Evolutionary conservation across 768 basidiomycete species (phyloP).

Genomic region (Lactifluus rugatus): DNA sequence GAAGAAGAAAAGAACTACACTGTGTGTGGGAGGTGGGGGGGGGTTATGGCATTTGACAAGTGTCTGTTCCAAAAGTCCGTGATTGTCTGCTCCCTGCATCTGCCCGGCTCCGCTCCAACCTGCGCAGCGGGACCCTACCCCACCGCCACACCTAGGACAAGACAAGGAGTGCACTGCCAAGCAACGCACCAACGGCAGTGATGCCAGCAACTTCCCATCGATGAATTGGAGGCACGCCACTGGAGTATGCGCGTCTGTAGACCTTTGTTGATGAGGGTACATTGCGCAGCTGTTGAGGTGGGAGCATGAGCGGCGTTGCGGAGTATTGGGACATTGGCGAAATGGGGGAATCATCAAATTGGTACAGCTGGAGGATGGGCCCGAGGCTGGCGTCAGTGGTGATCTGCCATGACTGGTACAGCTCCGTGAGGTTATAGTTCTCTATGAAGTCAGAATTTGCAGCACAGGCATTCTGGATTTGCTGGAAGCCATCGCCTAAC

Average conservation of each 20-base stretch:
- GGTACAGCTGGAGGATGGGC: conserved; percentile 66
- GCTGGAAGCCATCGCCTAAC: conserved; percentile 84
- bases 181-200: not conserved
- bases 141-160: not conserved
- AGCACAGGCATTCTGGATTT: conserved; percentile 89
- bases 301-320: conserved; percentile 78
- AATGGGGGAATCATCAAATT: conserved; percentile 67
- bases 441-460: conserved; percentile 84
- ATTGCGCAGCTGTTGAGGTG: conserved; percentile 58
- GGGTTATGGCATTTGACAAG: not conserved
- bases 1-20: not conserved
- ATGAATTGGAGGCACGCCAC: not conserved
- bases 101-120: not conserved
- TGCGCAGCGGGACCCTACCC: not conserved
- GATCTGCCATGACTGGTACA: conserved; percentile 60
- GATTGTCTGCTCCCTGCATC: conserved; percentile 6
- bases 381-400: conserved; percentile 52
- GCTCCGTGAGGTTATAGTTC: conserved; percentile 67
- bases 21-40: not conserved
- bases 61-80: conserved; percentile 13
- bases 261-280: conserved; percentile 4
- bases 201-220: not conserved
- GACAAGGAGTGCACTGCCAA: not conserved
- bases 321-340: conserved; percentile 61
- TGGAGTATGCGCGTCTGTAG: not conserved